Percentiles rank a stretch among this genome's conserved stretches.
Evolutionary conservation across 176 grass and related monocot genomes (phyloP).

Genomic region (Avena sativa): DNA sequence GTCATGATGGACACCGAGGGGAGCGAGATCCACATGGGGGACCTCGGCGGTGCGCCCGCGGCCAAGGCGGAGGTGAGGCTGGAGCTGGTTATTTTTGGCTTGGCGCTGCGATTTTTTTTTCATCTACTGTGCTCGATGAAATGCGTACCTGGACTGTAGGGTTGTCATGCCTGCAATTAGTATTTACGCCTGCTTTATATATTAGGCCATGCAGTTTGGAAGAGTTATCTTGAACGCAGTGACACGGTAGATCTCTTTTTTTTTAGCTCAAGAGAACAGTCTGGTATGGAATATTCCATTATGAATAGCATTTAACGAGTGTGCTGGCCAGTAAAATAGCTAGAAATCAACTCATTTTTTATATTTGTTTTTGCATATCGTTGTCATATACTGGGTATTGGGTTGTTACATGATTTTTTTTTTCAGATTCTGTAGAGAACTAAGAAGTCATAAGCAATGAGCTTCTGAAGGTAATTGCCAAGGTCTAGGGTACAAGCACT

Average conservation of each 20-base stretch:
- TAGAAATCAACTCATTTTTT: not conserved
- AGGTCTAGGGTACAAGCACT: not conserved
- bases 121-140: not conserved
- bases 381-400: not conserved
- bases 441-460: not conserved
- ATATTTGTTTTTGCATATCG: constrained; percentile 1
- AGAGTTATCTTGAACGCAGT: not conserved
- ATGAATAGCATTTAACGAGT: not conserved
- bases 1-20: constrained; percentile 99
- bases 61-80: constrained; percentile 82
- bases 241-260: not conserved
- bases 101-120: not conserved
- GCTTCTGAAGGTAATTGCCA: not conserved
- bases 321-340: not conserved
- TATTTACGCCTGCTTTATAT: not conserved
- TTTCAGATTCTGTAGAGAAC: not conserved
- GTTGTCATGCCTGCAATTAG: not conserved
- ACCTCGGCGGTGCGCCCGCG: constrained; percentile 80
- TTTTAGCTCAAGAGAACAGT: not conserved
- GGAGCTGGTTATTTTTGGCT: not conserved
- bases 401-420: not conserved
- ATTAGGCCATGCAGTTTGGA: not conserved
- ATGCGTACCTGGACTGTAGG: not conserved
- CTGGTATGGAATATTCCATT: not conserved
- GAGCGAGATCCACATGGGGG: constrained; percentile 97